These are phyloP conservation scores for Alternaria ventricosa DNA, from an alignment of 2,329 filamentous ascomycete species.

Conservation along the genomic window DNA sequence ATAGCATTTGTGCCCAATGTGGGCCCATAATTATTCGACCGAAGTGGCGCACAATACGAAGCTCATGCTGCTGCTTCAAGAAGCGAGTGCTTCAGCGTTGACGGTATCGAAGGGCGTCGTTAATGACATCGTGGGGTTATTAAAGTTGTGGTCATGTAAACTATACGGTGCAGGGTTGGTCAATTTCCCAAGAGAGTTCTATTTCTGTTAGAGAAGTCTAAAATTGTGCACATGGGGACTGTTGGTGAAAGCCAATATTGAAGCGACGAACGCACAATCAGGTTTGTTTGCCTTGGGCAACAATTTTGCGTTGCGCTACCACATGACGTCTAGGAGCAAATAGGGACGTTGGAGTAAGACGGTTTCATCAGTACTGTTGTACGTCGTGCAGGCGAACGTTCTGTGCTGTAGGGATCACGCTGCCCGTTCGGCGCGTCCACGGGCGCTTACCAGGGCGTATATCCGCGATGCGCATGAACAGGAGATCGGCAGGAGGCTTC, in stretches of 20 bases:
- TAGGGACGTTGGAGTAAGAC: no score
- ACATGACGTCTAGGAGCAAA: neutral
- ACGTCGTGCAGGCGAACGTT: neutral
- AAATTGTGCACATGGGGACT: neutral
- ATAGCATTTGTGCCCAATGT: neutral
- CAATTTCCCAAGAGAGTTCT: neutral
- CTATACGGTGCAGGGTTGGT: neutral
- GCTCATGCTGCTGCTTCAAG: neutral
- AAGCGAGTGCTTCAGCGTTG: neutral
- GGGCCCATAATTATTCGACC: neutral
- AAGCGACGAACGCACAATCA: neutral
- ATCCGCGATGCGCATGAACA: neutral
- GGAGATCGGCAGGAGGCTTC: neutral
- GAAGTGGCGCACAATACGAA: neutral
- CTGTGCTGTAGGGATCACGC: neutral
- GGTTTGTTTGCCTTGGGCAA: neutral
- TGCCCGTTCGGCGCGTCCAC: neutral
- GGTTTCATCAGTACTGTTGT: neutral
- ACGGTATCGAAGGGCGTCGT: neutral
- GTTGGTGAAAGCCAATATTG: neutral
- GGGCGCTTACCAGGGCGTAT: no score
- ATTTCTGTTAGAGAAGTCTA: neutral
- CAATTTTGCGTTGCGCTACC: neutral
- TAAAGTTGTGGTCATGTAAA: neutral
- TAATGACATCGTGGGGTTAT: neutral